Evolutionary conservation across 495 filamentous ascomycete species (phyloP), one percentile per base, ranked within the genome.

Genomic region (Letharia columbiana): DNA sequence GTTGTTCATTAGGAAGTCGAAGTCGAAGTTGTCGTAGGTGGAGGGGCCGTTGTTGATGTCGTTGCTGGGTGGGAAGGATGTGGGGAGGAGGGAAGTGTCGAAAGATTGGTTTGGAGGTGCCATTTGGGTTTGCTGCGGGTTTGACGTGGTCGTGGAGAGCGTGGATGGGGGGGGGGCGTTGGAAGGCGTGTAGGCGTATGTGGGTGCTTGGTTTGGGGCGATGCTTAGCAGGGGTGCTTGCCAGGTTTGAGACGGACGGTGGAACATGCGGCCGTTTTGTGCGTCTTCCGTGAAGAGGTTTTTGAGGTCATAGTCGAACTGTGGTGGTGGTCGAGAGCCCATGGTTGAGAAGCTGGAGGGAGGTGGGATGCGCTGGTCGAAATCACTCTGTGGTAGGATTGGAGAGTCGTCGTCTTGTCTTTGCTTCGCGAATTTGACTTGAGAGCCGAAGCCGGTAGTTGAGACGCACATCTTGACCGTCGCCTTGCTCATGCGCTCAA

Each of bases 401-500:
- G 37, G 74, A 64, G 54, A 68, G 18, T 47, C 70, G 63, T 39
- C 71, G 28, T 57, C 66, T 50, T 62, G 61, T 70, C 39, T 35
- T 35, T 73, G 73, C 37, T 70, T 56, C 11, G 52, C 12, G 70
- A 63, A 75, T 74, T 72, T 73, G 66, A 66, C 74, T 72, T 71
- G 76, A 61, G 82, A 83, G 15, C 87, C 88, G 71, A 94, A 93
- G 4, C 91, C 91, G 13, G 89, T 92, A 4, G 87, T 92, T 0
- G 87, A 88, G 67, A 91, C 82, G 66, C 86, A 89, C 92, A 97
- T 96, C 68, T 91, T 88, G 12, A 98, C 86, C 1, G 92, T 96
- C 41, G 92, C 93, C 76, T 91, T 96, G 70, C 89, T 92, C 82
- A 96, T 98, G 54, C 93, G 87, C 69, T 95, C 91, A 75, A 98